A percentile compares a stretch with the other conserved stretches of the same genome.
These are phyloP conservation scores for Astrothelium macrocarpum DNA, from an alignment of 495 filamentous ascomycete species.

Conservation along the genomic window DNA sequence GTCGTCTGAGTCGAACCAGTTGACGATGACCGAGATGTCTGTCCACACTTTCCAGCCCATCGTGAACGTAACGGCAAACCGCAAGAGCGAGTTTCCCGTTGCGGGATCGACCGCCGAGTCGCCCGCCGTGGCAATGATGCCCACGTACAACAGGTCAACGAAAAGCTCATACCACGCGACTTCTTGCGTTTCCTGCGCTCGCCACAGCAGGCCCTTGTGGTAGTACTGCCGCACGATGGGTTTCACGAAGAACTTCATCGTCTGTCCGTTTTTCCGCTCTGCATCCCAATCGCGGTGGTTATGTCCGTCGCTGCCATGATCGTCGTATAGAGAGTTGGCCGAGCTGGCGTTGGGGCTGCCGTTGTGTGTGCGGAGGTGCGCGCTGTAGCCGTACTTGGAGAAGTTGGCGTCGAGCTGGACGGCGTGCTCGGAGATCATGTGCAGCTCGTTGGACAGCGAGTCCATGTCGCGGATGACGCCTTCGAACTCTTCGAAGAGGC, in stretches of 20 bases:
- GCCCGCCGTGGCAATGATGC: constrained; percentile 53
- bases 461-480: constrained; percentile 41
- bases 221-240: constrained; percentile 52
- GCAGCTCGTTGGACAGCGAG: constrained; percentile 40
- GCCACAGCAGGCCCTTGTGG: constrained; percentile 51
- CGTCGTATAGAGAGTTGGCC: constrained; percentile 26
- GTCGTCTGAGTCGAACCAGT: constrained; percentile 52
- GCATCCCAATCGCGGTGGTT: constrained; percentile 34
- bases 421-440: constrained; percentile 42
- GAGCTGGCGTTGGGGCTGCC: constrained; percentile 12
- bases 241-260: constrained; percentile 45
- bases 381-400: constrained; percentile 47
- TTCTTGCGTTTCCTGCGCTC: constrained; percentile 41
- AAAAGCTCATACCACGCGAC: constrained; percentile 52
- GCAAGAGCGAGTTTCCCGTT: constrained; percentile 39
- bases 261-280: constrained; percentile 33
- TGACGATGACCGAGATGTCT: constrained; percentile 41
- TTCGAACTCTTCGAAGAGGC: constrained; percentile 44
- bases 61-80: constrained; percentile 46
- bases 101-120: constrained; percentile 44
- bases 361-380: constrained; percentile 37
- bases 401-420: constrained; percentile 48
- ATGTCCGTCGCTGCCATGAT: constrained; percentile 19
- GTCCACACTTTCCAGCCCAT: constrained; percentile 53
- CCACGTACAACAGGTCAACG: constrained; percentile 43